phyloP scores from a whole-genome alignment of 345 rosid genomes.

The Gossypium herbaceum region DNA sequence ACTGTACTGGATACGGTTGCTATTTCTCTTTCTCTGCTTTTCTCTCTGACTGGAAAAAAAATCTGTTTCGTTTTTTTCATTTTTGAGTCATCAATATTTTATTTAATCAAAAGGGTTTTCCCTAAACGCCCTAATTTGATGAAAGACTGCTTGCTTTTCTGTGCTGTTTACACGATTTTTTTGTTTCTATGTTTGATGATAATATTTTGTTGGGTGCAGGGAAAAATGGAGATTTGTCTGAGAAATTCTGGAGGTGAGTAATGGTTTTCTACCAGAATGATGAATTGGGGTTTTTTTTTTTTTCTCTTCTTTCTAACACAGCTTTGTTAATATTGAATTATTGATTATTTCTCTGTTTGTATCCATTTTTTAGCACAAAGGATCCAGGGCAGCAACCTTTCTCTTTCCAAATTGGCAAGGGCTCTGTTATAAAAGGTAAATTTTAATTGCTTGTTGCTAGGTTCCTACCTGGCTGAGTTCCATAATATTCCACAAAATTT shows the following conservation, averaged over 20 bases:
- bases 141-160: neutral
- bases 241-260: constrained; percentile 89
- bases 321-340: neutral
- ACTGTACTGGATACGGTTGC: constrained; percentile 67
- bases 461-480: neutral
- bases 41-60: neutral
- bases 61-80: neutral
- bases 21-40: constrained; percentile 9
- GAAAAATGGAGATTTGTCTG: constrained; percentile 74
- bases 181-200: neutral
- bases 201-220: constrained; percentile 43
- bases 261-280: neutral
- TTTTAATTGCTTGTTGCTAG: neutral
- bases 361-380: constrained; percentile 57
- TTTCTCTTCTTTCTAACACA: no score
- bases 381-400: constrained; percentile 81
- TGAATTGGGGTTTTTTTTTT: neutral
- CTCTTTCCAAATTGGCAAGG: constrained; percentile 76
- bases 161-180: neutral
- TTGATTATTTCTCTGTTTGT: constrained; percentile 17
- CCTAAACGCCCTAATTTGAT: neutral
- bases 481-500: neutral
- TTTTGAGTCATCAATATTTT: neutral
- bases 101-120: neutral
- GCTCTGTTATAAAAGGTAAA: constrained; percentile 26